Evolutionary conservation across 2,329 filamentous ascomycete genomes (phyloP), one percentile per base, ranked within the genome.

Genomic region (Epichloe sibirici): DNA sequence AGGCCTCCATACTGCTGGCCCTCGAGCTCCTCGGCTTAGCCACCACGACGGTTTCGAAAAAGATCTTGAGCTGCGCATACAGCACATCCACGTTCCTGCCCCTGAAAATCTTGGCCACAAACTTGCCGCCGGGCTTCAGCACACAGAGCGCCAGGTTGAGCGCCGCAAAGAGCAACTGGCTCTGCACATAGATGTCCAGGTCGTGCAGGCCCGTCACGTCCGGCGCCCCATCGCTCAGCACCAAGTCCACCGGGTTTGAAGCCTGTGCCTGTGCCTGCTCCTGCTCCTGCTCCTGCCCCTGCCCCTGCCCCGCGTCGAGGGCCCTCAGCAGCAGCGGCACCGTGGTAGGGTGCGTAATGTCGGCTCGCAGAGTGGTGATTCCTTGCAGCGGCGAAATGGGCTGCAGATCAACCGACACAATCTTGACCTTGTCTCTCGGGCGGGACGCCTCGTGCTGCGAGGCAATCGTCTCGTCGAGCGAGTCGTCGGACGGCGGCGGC

Each of bases 141-240:
- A 98, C 90, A 65, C 91, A 95, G 12, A 96, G 81, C 0, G 93
- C 90, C 3, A 98, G 81, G 66, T 96, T 95, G 21, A 98, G 79
- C 0, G 93, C 93, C 0, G 91, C 89, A 68, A 94, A 96, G 48
- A 98, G 83, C 8, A 98, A 78, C 69, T 97, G 93, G 8, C 88
- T 90, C 70, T 98, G 93, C 17, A 98, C 88, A 69, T 98, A 98
- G 60, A 97, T 97, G 69, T 98, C 93, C 38, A 98, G 81, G 66
- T 98, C 93, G 67, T 98, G 93, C 1, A 98, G 77, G 21, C 93
- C 93, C 0, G 93, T 98, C 12, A 98, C 93, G 63, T 98, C 93
- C 0, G 93, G 93, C 0, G 93, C 93, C 51, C 93, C 93, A 62
- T 98, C 93, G 53, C 89, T 95, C 57, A 98, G 81, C 25, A 98